Percentiles rank a stretch among this genome's conserved stretches.
phyloP scores from a whole-genome alignment of 108 stramenopile genomes.

The Craspedostauros australis region DNA sequence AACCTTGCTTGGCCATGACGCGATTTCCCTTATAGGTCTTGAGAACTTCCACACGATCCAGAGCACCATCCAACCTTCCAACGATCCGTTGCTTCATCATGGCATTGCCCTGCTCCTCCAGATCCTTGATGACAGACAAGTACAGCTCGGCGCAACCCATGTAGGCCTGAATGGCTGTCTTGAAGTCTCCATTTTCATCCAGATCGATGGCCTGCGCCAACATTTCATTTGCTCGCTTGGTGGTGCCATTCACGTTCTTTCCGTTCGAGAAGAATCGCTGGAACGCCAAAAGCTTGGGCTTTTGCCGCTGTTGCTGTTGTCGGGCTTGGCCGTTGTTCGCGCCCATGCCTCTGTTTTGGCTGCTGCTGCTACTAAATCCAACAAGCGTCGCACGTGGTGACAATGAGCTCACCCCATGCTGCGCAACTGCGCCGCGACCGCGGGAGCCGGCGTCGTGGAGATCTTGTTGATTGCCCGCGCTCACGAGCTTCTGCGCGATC shows the following conservation, averaged over 20 bases:
- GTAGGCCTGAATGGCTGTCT: constrained; percentile 32
- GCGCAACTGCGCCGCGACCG: too few relatives aligned
- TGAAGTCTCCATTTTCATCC: constrained; percentile 33
- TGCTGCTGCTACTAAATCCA: constrained; percentile 4
- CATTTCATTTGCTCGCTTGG: constrained; percentile 31
- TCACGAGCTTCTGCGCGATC: constrained; percentile 29
- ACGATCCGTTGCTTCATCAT: constrained; percentile 36
- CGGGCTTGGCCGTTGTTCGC: background rate
- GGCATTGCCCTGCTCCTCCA: constrained; percentile 3
- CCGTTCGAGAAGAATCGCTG: background rate
- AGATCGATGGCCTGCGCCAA: constrained; percentile 41
- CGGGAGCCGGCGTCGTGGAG: background rate
- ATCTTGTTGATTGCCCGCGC: background rate
- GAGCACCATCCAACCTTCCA: constrained; percentile 22
- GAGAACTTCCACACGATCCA: constrained; percentile 61
- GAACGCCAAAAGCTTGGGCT: constrained; percentile 3
- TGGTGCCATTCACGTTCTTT: constrained; percentile 1
- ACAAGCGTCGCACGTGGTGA: background rate
- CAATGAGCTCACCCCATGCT: too few relatives aligned
- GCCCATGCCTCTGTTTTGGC: background rate
- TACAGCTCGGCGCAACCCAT: constrained; percentile 46
- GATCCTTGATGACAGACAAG: constrained; percentile 34
- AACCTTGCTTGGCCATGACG: background rate
- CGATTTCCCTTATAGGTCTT: constrained; percentile 22
- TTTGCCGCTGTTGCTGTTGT: background rate